Percentiles rank a stretch among this genome's conserved stretches.
phyloP scores from a whole-genome alignment of 345 rosid species.

The Nasturtium officinale region DNA sequence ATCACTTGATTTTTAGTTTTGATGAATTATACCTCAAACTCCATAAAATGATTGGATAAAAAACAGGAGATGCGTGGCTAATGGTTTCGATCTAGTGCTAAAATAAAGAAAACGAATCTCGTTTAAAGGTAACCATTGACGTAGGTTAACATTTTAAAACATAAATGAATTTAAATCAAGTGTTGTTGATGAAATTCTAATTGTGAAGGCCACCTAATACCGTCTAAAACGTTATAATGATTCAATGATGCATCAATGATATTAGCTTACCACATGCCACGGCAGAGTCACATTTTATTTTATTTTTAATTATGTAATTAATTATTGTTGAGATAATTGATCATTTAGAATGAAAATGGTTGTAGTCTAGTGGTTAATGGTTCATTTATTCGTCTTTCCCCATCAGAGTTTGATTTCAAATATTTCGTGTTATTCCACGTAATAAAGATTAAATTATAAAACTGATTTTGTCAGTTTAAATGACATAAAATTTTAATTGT shows the following conservation, averaged over 20 bases:
- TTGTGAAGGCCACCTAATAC: conserved; percentile 2
- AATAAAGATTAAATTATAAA: no score
- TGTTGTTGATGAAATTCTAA: background rate
- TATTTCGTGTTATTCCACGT: no score
- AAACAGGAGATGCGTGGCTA: background rate
- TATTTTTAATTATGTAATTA: background rate
- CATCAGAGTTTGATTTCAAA: no score
- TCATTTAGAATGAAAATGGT: no score
- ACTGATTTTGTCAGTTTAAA: no score
- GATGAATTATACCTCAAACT: background rate
- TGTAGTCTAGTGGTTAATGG: no score
- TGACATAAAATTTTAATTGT: no score
- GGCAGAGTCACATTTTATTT: background rate
- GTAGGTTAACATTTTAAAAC: background rate
- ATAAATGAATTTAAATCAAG: background rate
- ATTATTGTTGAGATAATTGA: no score
- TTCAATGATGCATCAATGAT: background rate
- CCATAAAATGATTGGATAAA: background rate
- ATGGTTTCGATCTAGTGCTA: background rate
- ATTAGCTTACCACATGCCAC: background rate
- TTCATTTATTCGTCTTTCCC: no score
- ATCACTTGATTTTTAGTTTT: conserved; percentile 6
- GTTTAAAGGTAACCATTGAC: background rate
- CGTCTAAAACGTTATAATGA: background rate
- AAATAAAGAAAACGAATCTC: background rate